Base-by-base conservation (phyloP, 2,329 filamentous ascomycete species). In the Pseudocercospora ulei region DNA sequence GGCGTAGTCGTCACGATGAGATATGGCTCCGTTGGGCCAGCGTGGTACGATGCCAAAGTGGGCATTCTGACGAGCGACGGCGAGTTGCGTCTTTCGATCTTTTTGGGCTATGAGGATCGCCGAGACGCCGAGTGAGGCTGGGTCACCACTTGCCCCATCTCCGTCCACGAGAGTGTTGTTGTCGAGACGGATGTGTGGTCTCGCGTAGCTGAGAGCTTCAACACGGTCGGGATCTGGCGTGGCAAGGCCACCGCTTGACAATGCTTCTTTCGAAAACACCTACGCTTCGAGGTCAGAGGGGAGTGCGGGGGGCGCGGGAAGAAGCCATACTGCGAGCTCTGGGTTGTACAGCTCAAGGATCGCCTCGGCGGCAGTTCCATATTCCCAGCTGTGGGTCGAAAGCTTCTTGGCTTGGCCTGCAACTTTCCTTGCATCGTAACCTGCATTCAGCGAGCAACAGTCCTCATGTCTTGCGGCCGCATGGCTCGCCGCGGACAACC, bases 91-190 rank as follows among this genome's bases (percentile, higher is more conserved):
- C 20, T 35, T 25, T n/a, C 53, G 47, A n/a, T 62, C 41, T 7
- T 53, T 54, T 33, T 62, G 57, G 13, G 63, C 64, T 16, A 69
- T 60, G 13, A 71, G 54, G 23, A 69, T 48, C 0, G 68, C 63
- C 9, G 62, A 55, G 9, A 69, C 62, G 9, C 66, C 64, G 5
- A 71, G 55, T 3, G 66, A 62, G n/a, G 65, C 63, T 1, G 67
- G 65, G 42, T 71, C 67, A 12, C 62, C 59, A 14, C 62, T 59
- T 6, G 63, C 56, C 11, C 39, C 50, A 49, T 61, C 61, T 23
- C 60, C 58, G 7, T 57, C 60, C 5, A 56, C 54, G 9, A 62
- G 56, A 2, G 65, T 47, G 2, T 56, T 58, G 7, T 46, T 33
- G 11, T 44, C 47, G 19, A 60, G 47, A 46, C 63, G 66, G 3